These are phyloP conservation scores for Backusella tuberculispora DNA, from an alignment of 192 early-diverging fungal species.

Conservation along the genomic window DNA sequence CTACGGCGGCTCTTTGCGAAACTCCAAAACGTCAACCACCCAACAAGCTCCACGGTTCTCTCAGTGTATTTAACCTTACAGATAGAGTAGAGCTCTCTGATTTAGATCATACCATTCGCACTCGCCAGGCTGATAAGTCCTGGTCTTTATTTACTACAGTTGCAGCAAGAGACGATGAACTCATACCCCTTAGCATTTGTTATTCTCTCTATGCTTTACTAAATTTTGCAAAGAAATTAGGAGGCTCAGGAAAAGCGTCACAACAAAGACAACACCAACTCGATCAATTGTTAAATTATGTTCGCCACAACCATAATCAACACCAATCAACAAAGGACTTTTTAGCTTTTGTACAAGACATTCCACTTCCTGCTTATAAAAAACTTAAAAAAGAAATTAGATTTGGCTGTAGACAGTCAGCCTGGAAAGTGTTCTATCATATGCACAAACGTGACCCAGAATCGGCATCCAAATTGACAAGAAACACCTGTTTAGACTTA, in stretches of 20 bases:
- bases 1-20: not conserved
- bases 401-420: not conserved
- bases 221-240: not conserved
- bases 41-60: not conserved
- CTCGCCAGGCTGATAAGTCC: conserved; percentile 23
- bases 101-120: conserved; percentile 23
- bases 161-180: conserved; percentile 2
- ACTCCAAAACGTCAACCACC: not conserved
- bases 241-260: not conserved
- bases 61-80: conserved; percentile 17
- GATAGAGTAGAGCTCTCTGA: conserved; percentile 2
- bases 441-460: conserved; percentile 16
- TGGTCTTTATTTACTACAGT: conserved; percentile 31
- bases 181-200: conserved; percentile 26
- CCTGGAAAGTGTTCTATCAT: conserved; percentile 20
- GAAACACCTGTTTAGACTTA: conserved; percentile 11
- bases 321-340: conserved; percentile 1
- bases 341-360: not conserved
- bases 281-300: conserved; percentile 27
- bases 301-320: not conserved
- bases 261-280: conserved; percentile 20
- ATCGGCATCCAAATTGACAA: conserved; percentile 1
- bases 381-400: conserved; percentile 19
- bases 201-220: conserved; percentile 25
- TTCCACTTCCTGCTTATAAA: conserved; percentile 31